A percentile compares a stretch with the other conserved stretches of the same genome.
phyloP scores from a whole-genome alignment of 1,284 basidiomycete species.

The Heterobasidion irregulare region DNA sequence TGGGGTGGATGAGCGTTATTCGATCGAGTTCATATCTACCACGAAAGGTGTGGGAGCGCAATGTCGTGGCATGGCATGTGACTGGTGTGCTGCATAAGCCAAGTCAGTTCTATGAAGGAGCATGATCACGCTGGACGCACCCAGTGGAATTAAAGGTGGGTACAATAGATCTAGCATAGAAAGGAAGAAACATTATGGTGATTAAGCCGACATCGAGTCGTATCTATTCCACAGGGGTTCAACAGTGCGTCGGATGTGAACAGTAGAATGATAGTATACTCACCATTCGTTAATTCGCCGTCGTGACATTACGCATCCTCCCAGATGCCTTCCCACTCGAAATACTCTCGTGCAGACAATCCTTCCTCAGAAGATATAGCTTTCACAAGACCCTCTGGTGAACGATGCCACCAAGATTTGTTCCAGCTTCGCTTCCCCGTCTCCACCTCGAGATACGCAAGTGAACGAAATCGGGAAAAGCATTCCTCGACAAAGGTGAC shows the following conservation, averaged over 20 bases:
- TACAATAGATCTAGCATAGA: too few species aligned
- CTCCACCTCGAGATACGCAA: neutral
- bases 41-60: too few species aligned
- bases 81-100: too few species aligned
- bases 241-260: neutral
- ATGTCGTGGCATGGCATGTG: too few species aligned
- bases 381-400: neutral
- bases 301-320: neutral
- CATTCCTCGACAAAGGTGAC: neutral
- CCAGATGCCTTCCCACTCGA: neutral
- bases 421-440: neutral
- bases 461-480: neutral
- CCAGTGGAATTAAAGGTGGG: too few species aligned
- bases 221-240: too few species aligned
- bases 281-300: neutral
- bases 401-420: neutral
- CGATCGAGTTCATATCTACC: too few species aligned
- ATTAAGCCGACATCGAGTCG: too few species aligned
- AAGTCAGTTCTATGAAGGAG: too few species aligned
- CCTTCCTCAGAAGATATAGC: neutral
- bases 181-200: too few species aligned
- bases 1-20: too few species aligned
- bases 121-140: too few species aligned
- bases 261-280: neutral
- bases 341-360: neutral